Evolutionary conservation across 805 yeast species (phyloP).

Genomic region (Wickerhamomyces sydowiorum): DNA sequence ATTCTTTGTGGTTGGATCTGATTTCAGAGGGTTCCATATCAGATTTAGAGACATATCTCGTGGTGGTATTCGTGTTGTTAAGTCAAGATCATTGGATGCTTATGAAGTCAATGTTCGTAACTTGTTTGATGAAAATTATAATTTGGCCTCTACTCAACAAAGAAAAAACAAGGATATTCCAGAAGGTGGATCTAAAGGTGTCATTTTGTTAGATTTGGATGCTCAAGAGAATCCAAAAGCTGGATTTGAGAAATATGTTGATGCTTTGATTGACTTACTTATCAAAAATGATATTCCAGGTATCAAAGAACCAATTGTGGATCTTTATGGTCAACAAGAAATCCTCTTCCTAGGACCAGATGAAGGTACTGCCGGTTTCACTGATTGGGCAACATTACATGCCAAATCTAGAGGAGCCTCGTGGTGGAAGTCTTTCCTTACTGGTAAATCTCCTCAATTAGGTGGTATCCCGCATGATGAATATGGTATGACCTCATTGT

Average conservation of each 20-base stretch:
- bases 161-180: constrained; percentile 97
- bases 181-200: constrained; percentile 99
- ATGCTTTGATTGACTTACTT: constrained; percentile 80
- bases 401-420: constrained; percentile 90
- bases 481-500: constrained; percentile 95
- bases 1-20: constrained; percentile 93
- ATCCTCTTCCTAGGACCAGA: constrained; percentile 98
- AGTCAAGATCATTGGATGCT: constrained; percentile 79
- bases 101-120: constrained; percentile 81
- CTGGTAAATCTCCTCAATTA: constrained; percentile 85
- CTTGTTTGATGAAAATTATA: constrained; percentile 93
- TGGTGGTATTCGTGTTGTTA: constrained; percentile 96
- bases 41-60: constrained; percentile 96
- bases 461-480: constrained; percentile 99
- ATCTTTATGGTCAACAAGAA: constrained; percentile 77
- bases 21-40: constrained; percentile 95
- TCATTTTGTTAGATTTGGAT: constrained; percentile 65
- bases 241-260: constrained; percentile 90
- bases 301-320: constrained; percentile 77
- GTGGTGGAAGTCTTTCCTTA: constrained; percentile 98
- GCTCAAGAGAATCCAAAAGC: constrained; percentile 77
- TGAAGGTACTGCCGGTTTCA: constrained; percentile 94
- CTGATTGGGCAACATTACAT: constrained; percentile 96
- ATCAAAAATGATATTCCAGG: constrained; percentile 69
- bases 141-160: constrained; percentile 93